Percentiles rank a stretch among this genome's conserved stretches.
Conservation (phyloP, 345 rosid species). For the Euphorbia pulcherrima region DNA sequence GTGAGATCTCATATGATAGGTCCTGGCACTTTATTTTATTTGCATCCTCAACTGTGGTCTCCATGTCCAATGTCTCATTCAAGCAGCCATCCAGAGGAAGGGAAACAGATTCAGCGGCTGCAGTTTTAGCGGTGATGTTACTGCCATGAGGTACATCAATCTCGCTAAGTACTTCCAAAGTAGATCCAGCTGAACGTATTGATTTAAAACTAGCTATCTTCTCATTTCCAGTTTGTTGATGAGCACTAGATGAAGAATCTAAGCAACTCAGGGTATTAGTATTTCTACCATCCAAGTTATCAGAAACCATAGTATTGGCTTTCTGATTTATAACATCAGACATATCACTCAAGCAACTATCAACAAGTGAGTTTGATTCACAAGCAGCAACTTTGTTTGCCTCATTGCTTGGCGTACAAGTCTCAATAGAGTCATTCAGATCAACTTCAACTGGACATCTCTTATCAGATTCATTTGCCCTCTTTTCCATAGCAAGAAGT, state of each 20-base stretch:
- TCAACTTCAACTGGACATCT: conserved; percentile 16
- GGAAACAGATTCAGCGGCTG: conserved; percentile 27
- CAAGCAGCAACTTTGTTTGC: conserved; percentile 24
- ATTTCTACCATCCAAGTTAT: conserved; percentile 13
- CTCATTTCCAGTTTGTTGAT: conserved; percentile 12
- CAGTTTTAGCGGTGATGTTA: conserved; percentile 22
- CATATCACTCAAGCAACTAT: conserved; percentile 23
- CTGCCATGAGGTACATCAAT: conserved; percentile 14
- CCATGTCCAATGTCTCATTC: conserved; percentile 26
- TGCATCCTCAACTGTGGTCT: conserved; percentile 16
- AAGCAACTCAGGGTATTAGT: not conserved
- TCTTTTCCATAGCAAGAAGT: conserved; percentile 16
- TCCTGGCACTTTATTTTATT: not conserved
- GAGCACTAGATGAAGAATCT: not conserved
- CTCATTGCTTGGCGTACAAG: conserved; percentile 17
- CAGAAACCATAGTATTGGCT: conserved; percentile 3
- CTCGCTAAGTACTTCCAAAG: conserved; percentile 25
- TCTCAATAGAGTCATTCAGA: conserved; percentile 27
- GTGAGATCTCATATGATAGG: not conserved
- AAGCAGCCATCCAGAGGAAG: conserved; percentile 24
- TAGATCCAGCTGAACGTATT: conserved; percentile 15
- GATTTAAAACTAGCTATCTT: conserved; percentile 7
- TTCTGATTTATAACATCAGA: conserved; percentile 23
- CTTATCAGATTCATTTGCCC: conserved; percentile 11
- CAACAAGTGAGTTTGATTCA: conserved; percentile 26